These are phyloP conservation scores for Alternaria arbusti DNA, from an alignment of 2,329 filamentous ascomycete genomes.

Conservation along the genomic window DNA sequence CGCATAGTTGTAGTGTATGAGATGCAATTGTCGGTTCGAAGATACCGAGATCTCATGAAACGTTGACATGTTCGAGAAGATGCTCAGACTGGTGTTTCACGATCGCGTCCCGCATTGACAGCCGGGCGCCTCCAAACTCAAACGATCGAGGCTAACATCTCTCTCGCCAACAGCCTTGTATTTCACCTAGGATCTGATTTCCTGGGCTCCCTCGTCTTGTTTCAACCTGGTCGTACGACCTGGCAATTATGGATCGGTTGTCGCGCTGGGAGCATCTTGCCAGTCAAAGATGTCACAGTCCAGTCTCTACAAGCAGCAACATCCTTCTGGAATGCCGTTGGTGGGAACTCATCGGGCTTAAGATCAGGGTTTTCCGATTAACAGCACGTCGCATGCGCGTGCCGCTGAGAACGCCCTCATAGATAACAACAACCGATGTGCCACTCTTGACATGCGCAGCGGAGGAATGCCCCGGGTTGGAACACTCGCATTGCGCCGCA, in stretches of 20 bases:
- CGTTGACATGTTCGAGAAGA: slow-evolving; percentile 29
- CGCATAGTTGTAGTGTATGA: slow-evolving; percentile 1
- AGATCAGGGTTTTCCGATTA: slow-evolving; percentile 7
- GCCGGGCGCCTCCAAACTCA: slow-evolving; percentile 6
- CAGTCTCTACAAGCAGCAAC: slow-evolving; percentile 8
- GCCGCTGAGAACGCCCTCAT: background rate
- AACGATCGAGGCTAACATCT: background rate
- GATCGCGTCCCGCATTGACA: slow-evolving; percentile 13
- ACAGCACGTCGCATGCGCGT: slow-evolving; percentile 4
- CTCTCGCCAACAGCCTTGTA: slow-evolving; percentile 1
- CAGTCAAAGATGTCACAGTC: slow-evolving; percentile 16
- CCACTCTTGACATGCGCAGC: background rate
- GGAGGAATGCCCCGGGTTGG: background rate
- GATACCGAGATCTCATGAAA: slow-evolving; percentile 30
- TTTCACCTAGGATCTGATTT: background rate
- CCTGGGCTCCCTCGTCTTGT: slow-evolving; percentile 3
- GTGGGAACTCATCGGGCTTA: background rate
- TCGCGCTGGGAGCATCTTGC: slow-evolving; percentile 5
- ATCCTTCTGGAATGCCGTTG: slow-evolving; percentile 5
- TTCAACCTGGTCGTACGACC: slow-evolving; percentile 5
- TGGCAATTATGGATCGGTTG: background rate
- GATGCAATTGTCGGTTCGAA: slow-evolving; percentile 11
- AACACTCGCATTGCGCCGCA: background rate
- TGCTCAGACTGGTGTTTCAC: slow-evolving; percentile 29
- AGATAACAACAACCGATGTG: background rate